Percentiles rank a stretch among this genome's conserved stretches.
phyloP scores from a whole-genome alignment of 169 alveolate species.

The Plasmodium ovale region DNA sequence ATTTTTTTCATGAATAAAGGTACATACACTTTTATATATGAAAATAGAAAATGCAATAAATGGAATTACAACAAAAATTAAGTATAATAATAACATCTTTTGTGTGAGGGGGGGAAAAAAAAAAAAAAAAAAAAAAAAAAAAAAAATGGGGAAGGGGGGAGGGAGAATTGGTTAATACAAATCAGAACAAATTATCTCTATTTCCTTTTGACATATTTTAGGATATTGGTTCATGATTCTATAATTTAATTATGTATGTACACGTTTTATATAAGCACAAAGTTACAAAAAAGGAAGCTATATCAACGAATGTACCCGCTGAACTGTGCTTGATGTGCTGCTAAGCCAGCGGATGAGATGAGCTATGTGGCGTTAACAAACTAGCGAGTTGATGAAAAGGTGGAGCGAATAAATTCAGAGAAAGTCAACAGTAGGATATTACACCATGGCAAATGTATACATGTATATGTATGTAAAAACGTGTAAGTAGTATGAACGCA shows the following conservation, averaged over 20 bases:
- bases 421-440: no score
- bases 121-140: neutral
- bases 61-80: slow-evolving; percentile 64
- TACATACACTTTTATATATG: slow-evolving; percentile 50
- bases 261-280: neutral
- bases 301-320: no score
- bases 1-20: slow-evolving; percentile 47
- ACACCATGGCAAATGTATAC: no score
- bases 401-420: no score
- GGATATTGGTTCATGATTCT: neutral
- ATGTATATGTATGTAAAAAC: no score
- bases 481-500: no score
- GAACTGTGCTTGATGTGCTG: no score
- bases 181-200: neutral
- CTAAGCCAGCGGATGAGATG: no score
- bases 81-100: slow-evolving; percentile 56
- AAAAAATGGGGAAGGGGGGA: neutral
- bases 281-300: neutral
- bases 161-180: neutral
- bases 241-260: neutral
- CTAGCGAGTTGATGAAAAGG: no score
- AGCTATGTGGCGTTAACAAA: no score
- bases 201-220: slow-evolving; percentile 4
- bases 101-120: neutral
- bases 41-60: slow-evolving; percentile 52